phyloP scores from a whole-genome alignment of 371 early-diverging fungal species.

The Saksenaea oblongispora region DNA sequence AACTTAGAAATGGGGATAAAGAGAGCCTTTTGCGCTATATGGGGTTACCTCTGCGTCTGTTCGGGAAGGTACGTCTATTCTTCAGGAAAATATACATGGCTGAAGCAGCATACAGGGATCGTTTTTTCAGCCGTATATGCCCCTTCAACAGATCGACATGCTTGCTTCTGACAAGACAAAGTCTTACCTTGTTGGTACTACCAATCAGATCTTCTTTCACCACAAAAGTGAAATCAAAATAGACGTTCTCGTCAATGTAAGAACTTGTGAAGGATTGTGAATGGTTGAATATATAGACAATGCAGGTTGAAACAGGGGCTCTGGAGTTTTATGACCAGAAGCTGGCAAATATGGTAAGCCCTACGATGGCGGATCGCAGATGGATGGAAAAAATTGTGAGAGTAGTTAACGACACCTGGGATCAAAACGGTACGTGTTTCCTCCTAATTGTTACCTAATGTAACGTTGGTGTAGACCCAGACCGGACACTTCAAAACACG shows the following conservation, averaged over 20 bases:
- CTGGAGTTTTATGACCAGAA: conserved; percentile 70
- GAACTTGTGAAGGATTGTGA: conserved; percentile 6
- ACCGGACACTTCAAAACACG: conserved; percentile 52
- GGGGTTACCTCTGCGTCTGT: conserved; percentile 73
- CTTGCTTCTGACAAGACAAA: conserved; percentile 66
- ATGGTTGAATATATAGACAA: neutral
- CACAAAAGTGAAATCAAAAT: conserved; percentile 68
- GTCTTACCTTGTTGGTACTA: conserved; percentile 77
- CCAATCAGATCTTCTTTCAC: conserved; percentile 79
- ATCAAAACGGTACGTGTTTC: conserved; percentile 47
- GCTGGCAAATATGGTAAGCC: conserved; percentile 44
- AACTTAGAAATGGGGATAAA: conserved; percentile 40
- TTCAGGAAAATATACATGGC: neutral
- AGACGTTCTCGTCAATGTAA: conserved; percentile 78
- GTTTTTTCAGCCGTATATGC: conserved; percentile 85
- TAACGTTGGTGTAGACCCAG: conserved; percentile 42
- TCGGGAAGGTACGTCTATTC: conserved; percentile 60
- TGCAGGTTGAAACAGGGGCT: conserved; percentile 70
- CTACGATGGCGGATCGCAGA: conserved; percentile 63
- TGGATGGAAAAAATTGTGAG: conserved; percentile 69
- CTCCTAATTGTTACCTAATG: neutral
- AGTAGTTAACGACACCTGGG: conserved; percentile 54
- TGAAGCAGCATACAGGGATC: conserved; percentile 51
- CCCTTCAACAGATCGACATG: conserved; percentile 84
- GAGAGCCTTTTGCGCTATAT: conserved; percentile 54